Evolutionary conservation across 352 stramenopile genomes (phyloP).

Genomic region (Phytophthora lateralis): DNA sequence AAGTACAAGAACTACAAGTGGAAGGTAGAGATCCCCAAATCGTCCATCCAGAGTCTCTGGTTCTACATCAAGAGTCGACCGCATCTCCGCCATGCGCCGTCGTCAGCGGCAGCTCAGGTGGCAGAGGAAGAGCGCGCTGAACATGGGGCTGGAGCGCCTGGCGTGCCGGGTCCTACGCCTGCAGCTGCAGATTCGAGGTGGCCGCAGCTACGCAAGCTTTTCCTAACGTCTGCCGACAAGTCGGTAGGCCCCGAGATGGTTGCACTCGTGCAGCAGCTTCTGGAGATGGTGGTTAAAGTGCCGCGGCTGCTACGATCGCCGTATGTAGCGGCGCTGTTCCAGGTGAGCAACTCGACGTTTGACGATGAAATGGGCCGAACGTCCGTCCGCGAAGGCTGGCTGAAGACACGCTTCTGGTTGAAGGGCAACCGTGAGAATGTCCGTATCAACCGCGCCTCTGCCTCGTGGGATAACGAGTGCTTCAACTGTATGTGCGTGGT

Average conservation of each 20-base stretch:
- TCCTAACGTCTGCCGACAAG: slow-evolving; percentile 78
- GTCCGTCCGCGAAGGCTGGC: slow-evolving; percentile 81
- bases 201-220: slow-evolving; percentile 81
- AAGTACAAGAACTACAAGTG: slow-evolving; percentile 81
- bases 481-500: slow-evolving; percentile 91
- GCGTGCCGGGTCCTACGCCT: slow-evolving; percentile 28
- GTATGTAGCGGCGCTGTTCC: slow-evolving; percentile 78
- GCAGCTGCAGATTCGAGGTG: slow-evolving; percentile 33
- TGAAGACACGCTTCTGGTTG: slow-evolving; percentile 84
- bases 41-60: slow-evolving; percentile 80
- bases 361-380: slow-evolving; percentile 84
- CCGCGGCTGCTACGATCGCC: slow-evolving; percentile 66
- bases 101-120: slow-evolving; percentile 15
- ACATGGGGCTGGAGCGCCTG: slow-evolving; percentile 27
- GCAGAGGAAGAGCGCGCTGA: slow-evolving; percentile 26
- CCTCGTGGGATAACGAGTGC: slow-evolving; percentile 86
- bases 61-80: slow-evolving; percentile 88
- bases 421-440: slow-evolving; percentile 88
- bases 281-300: slow-evolving; percentile 72
- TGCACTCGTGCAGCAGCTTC: slow-evolving; percentile 71
- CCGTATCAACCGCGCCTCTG: slow-evolving; percentile 75
- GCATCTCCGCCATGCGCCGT: slow-evolving; percentile 53
- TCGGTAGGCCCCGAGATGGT: slow-evolving; percentile 81
- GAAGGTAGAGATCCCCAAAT: slow-evolving; percentile 88
- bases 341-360: slow-evolving; percentile 87